Conservation (phyloP, 1,284 basidiomycete species). For the Ganoderma meredithae region DNA sequence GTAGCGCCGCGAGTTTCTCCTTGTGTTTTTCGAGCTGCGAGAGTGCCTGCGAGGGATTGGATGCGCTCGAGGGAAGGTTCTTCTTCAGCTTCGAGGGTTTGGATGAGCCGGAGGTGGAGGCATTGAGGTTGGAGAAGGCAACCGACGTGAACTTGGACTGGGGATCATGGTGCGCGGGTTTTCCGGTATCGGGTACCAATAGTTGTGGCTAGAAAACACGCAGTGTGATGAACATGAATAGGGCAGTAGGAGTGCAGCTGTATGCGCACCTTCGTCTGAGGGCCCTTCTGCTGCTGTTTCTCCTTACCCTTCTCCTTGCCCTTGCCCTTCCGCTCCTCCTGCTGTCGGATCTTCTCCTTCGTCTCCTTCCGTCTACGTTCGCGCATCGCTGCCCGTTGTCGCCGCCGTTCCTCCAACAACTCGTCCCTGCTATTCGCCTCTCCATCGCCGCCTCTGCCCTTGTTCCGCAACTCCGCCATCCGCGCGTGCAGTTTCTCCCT, state of each 20-base stretch:
- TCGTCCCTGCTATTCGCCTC: constrained; percentile 77
- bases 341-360: constrained; percentile 76
- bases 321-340: constrained; percentile 58
- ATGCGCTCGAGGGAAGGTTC: constrained; percentile 64
- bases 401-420: constrained; percentile 80
- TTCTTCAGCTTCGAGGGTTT: constrained; percentile 54
- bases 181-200: constrained; percentile 65
- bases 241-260: background rate
- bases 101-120: constrained; percentile 40
- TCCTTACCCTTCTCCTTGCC: constrained; percentile 57
- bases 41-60: constrained; percentile 87
- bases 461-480: constrained; percentile 70
- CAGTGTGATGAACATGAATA: constrained; percentile 8
- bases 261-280: constrained; percentile 59
- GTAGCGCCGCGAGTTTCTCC: constrained; percentile 73
- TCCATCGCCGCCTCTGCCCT: constrained; percentile 47
- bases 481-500: constrained; percentile 82
- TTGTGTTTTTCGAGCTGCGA: constrained; percentile 79
- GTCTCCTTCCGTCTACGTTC: constrained; percentile 86
- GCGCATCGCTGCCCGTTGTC: constrained; percentile 80
- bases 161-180: constrained; percentile 42
- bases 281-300: constrained; percentile 50
- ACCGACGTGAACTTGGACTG: constrained; percentile 63
- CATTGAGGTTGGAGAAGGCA: constrained; percentile 72
- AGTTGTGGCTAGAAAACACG: constrained; percentile 65